phyloP scores from a whole-genome alignment of 306 rosid species.

The Cyclanthera cordifolia region DNA sequence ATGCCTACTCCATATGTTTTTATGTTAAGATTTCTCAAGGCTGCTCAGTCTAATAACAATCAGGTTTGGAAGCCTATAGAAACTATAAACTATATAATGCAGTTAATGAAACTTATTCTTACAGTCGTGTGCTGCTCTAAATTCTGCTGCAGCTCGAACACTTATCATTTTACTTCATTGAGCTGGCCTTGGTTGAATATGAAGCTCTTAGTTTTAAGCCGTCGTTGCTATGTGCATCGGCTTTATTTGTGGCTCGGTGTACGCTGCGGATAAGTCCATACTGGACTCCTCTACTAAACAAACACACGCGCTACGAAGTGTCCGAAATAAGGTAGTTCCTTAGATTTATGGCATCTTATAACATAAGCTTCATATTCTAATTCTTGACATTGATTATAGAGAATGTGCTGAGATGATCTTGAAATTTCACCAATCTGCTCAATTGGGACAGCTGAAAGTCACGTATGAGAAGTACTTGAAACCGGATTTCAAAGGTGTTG shows the following conservation, averaged over 20 bases:
- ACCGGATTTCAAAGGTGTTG: conserved; percentile 36
- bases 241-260: conserved; percentile 71
- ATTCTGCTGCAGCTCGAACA: conserved; percentile 55
- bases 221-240: conserved; percentile 80
- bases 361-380: not conserved
- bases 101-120: not conserved
- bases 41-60: conserved; percentile 47
- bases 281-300: conserved; percentile 66
- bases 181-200: conserved; percentile 60
- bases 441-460: conserved; percentile 45
- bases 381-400: conserved; percentile 20
- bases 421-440: conserved; percentile 56
- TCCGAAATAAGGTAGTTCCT: conserved; percentile 50
- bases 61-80: conserved; percentile 32
- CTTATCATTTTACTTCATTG: conserved; percentile 60
- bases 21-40: conserved; percentile 86
- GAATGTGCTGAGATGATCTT: conserved; percentile 61
- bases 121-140: not conserved
- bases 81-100: not conserved
- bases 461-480: conserved; percentile 52
- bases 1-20: conserved; percentile 82
- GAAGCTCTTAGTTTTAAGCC: conserved; percentile 69
- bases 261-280: conserved; percentile 48
- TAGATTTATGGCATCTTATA: not conserved
- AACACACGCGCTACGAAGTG: conserved; percentile 56